Evolutionary conservation across 2,329 filamentous ascomycete genomes (phyloP), one percentile per base, ranked within the genome.

Genomic region (Ascosphaera pollenicola): DNA sequence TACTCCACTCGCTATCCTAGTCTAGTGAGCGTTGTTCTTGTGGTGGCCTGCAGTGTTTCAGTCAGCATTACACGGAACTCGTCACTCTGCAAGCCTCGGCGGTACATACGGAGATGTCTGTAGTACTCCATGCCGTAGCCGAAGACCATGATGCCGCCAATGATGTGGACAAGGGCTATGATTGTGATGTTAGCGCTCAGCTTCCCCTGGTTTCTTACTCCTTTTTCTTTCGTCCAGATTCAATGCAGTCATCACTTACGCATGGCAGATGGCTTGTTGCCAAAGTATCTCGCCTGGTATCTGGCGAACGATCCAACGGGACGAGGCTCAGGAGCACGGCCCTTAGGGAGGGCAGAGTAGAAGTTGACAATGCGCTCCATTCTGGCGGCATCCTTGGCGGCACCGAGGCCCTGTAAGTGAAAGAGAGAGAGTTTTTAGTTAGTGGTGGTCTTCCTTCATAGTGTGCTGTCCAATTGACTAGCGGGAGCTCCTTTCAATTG

Each of bases 1-100:
- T 41, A 40, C 42, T 42, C 45, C 38, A 43, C 41, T 37, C 31
- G 26, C 26, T 17, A 17, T 13, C 19, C 10, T 11, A 43, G 44
- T 57, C 68, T 91, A 98, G 71, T 98, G 89, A 54, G 83, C 81
- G 64, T 98, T 91, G 79, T 98, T 95, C 81, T 98, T 98, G 80
- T 95, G 87, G 75, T 98, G 87, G 54, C 89, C 89, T 98, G 51
- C 40, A 39, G 36, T 24, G 10, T 24, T 10, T 5, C 21, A 10
- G 21, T 24, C 21, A 24, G 21, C n/a, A n/a, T 24, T 24, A 5
- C 21, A 24, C 21, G 5, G 5, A 5, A 5, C 10, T 24, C 10
- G 21, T 24, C 21, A 4, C 21, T 24, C 21, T 10, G 21, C 21
- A 43, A 35, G 39, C 40, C 36, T 17, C 24, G 38, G 15, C 16